Conservation (phyloP, 345 rosid genomes). For the Brassica cretica region DNA sequence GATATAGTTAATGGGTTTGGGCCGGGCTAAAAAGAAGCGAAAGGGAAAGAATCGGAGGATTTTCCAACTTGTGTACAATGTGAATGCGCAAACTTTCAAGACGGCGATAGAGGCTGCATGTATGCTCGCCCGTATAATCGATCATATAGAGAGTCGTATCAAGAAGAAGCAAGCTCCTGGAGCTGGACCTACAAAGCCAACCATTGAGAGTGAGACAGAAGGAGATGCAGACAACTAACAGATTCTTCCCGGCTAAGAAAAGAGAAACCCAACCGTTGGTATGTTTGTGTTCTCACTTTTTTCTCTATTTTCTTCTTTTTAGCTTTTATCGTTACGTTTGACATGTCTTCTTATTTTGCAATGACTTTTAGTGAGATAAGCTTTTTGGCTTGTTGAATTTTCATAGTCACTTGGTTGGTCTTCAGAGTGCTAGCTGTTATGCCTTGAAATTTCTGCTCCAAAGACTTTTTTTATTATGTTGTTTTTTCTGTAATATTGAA, state of each 20-base stretch:
- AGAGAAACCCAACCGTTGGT: conserved; percentile 31
- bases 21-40: too few species aligned
- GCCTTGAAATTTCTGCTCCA: conserved; percentile 20
- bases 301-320: not conserved
- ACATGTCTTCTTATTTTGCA: conserved; percentile 10
- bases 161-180: not conserved
- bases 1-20: too few species aligned
- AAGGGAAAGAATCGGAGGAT: too few species aligned
- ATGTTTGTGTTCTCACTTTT: not conserved
- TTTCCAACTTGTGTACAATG: not conserved
- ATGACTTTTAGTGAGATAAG: conserved; percentile 12
- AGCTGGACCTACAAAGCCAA: conserved; percentile 51
- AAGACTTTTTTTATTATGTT: not conserved
- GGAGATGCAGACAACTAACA: conserved; percentile 89
- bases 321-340: not conserved
- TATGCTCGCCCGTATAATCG: conserved; percentile 36
- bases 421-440: conserved; percentile 19
- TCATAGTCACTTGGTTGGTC: conserved; percentile 9
- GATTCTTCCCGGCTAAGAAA: conserved; percentile 78
- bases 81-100: not conserved
- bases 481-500: not conserved
- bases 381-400: conserved; percentile 15
- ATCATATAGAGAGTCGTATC: conserved; percentile 74
- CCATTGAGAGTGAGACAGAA: conserved; percentile 78
- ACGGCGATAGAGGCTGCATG: not conserved